These are phyloP conservation scores for Corchorus capsularis DNA, from an alignment of 345 rosid species.

Conservation along the genomic window DNA sequence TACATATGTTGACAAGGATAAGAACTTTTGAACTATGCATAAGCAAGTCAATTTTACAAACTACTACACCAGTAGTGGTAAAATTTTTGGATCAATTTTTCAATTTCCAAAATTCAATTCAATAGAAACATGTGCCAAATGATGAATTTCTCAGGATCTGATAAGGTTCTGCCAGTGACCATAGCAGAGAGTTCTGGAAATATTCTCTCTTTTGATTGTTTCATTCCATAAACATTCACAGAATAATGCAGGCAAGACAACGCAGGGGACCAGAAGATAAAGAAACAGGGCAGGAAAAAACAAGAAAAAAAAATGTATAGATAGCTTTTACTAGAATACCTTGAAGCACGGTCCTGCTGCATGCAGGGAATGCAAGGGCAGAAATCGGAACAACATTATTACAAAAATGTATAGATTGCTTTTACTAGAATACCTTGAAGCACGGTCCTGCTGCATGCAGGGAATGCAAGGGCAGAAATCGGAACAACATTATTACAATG, in stretches of 20 bases:
- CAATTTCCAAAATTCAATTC: not conserved
- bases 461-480: not conserved
- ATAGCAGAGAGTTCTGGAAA: constrained; percentile 4
- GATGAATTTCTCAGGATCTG: not conserved
- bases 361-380: not conserved
- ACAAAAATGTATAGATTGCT: not conserved
- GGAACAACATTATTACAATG: constrained; percentile 23
- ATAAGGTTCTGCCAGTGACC: constrained; percentile 5
- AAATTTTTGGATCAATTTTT: not conserved
- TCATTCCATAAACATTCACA: not conserved
- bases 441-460: constrained; percentile 7
- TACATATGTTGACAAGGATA: not conserved
- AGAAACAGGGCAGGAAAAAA: constrained; percentile 5
- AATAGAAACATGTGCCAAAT: constrained; percentile 15
- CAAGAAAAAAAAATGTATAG: not conserved
- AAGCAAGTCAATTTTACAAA: not conserved
- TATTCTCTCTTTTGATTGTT: not conserved
- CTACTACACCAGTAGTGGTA: not conserved
- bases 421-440: constrained; percentile 14
- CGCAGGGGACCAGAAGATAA: constrained; percentile 31
- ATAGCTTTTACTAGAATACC: constrained; percentile 9
- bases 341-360: constrained; percentile 14
- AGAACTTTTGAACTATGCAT: not conserved
- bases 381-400: constrained; percentile 13
- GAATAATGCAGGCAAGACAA: constrained; percentile 18